Evolutionary conservation across 176 grass and related monocot genomes (phyloP).

Genomic region (Chloris gayana): DNA sequence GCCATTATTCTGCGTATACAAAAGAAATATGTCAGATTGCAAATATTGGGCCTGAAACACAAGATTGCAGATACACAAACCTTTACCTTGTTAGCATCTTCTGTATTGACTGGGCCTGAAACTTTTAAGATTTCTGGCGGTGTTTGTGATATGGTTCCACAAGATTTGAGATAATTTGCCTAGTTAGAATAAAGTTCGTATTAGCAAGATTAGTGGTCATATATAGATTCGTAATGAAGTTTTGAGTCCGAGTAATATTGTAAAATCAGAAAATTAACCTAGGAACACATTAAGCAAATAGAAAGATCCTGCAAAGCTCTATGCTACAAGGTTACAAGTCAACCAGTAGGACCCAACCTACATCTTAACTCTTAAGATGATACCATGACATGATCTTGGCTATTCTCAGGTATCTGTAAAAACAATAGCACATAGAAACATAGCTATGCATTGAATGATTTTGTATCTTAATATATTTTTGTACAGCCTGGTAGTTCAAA

Average conservation of each 20-base stretch:
- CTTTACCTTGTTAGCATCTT: conserved; percentile 39
- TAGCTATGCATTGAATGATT: background rate
- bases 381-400: background rate
- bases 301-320: background rate
- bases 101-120: conserved; percentile 7
- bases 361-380: background rate
- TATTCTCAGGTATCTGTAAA: background rate
- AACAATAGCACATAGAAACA: no score
- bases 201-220: background rate
- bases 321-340: background rate
- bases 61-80: conserved; percentile 19
- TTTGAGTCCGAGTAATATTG: background rate
- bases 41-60: conserved; percentile 6
- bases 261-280: background rate
- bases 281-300: background rate
- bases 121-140: conserved; percentile 49
- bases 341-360: background rate
- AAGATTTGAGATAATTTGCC: conserved; percentile 77
- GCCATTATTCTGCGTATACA: conserved; percentile 18
- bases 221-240: background rate
- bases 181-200: conserved; percentile 25
- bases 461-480: background rate
- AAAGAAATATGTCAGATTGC: conserved; percentile 26
- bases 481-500: background rate
- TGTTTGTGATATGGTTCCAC: conserved; percentile 60